These are phyloP conservation scores for Forsythia suspensa DNA, from an alignment of 257 asterid genomes.

Conservation along the genomic window DNA sequence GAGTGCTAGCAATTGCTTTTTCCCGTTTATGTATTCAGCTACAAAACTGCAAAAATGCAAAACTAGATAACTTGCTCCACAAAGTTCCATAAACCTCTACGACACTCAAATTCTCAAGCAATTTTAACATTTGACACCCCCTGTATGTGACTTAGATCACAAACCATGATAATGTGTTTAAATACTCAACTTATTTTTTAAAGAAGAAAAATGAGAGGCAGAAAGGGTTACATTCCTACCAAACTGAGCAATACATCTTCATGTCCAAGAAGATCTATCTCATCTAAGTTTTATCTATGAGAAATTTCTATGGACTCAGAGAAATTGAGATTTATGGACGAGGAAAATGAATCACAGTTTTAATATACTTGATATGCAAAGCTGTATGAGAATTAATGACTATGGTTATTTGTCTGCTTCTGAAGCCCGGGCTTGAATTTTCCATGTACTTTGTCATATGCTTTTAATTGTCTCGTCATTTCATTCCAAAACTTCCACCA, in stretches of 20 bases:
- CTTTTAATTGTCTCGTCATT: not conserved
- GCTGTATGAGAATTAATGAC: not conserved
- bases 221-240: not conserved
- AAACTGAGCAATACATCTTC: not conserved
- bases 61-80: not conserved
- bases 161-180: not conserved
- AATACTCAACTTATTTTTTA: not conserved
- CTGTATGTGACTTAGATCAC: not conserved
- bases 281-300: not conserved
- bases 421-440: not conserved
- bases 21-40: not conserved
- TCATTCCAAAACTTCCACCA: not conserved
- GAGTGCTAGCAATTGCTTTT: not conserved
- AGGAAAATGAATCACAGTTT: not conserved
- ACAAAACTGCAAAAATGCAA: not conserved
- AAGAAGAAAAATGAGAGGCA: not conserved
- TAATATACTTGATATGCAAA: not conserved
- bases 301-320: not conserved
- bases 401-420: not conserved
- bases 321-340: not conserved
- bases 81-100: not conserved
- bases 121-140: not conserved
- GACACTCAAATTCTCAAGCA: not conserved
- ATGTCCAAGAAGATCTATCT: not conserved
- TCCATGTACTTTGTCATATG: not conserved